These are phyloP conservation scores for Nitzschia inconspicua DNA, from an alignment of 108 stramenopile species.

Conservation along the genomic window DNA sequence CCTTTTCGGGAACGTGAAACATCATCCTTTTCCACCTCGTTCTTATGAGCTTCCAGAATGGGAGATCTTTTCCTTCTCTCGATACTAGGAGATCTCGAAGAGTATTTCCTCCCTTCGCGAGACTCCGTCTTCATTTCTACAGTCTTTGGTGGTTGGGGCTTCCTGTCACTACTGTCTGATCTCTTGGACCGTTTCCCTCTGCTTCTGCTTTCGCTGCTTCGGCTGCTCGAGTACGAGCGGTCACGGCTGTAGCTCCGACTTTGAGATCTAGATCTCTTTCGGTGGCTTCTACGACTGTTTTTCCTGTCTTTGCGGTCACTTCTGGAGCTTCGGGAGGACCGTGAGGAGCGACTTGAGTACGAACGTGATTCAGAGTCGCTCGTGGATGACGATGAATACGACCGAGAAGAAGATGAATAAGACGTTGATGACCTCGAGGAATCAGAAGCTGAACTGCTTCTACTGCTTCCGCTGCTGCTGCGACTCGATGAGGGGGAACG, in stretches of 20 bases:
- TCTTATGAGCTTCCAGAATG: too few species aligned
- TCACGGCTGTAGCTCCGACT: constrained; percentile 3
- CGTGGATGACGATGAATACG: constrained; percentile 6
- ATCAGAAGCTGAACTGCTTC: constrained; percentile 30
- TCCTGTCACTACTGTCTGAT: background rate
- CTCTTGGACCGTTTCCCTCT: background rate
- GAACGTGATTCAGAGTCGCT: background rate
- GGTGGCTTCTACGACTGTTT: background rate
- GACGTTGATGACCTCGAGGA: constrained; percentile 34
- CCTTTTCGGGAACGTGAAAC: too few species aligned
- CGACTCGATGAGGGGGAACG: constrained; percentile 8
- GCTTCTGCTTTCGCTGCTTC: background rate
- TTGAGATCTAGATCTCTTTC: constrained; percentile 12
- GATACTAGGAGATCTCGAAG: constrained; percentile 2
- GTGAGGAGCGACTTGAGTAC: constrained; percentile 14
- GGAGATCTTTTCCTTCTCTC: background rate
- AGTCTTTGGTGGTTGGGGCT: background rate
- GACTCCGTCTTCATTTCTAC: too few species aligned
- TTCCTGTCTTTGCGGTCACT: constrained; percentile 2
- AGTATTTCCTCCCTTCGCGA: too few species aligned
- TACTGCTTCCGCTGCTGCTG: constrained; percentile 18
- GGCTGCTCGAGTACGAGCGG: background rate
- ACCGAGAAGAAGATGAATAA: constrained; percentile 6
- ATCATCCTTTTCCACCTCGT: too few species aligned
- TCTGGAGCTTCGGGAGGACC: constrained; percentile 4